A percentile compares a stretch with the other conserved stretches of the same genome.
phyloP scores from a whole-genome alignment of 2,329 filamentous ascomycete species.

The Aureobasidium vineae region DNA sequence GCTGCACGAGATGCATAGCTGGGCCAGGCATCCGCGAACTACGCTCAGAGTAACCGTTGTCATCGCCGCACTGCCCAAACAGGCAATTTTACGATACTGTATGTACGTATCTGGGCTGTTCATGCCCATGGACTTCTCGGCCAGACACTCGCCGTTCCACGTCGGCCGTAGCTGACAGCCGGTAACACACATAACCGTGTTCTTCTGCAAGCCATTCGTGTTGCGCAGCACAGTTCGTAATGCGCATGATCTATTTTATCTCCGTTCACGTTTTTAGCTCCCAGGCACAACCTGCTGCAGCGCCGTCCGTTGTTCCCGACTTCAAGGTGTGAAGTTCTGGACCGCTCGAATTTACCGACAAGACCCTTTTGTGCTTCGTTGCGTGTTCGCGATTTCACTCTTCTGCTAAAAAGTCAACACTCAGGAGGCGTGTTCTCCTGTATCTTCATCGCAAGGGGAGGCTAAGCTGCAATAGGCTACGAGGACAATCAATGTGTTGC shows the following conservation, averaged over 20 bases:
- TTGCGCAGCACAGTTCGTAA: not conserved
- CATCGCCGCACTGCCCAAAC: not conserved
- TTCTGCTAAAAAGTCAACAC: not conserved
- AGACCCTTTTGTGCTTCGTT: not conserved
- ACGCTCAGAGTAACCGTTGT: not conserved
- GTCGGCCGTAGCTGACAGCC: not conserved
- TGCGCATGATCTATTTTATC: not conserved
- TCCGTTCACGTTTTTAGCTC: not conserved
- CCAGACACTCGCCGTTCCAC: not conserved
- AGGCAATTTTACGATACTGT: not conserved
- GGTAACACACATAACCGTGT: not conserved
- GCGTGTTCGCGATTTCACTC: not conserved
- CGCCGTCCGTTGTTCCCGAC: not conserved
- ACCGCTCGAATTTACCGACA: not conserved
- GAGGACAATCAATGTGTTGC: not conserved
- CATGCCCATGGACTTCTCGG: not conserved
- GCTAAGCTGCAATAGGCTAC: not conserved
- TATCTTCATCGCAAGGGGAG: not conserved
- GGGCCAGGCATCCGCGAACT: not conserved
- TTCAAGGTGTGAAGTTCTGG: not conserved
- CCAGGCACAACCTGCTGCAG: not conserved
- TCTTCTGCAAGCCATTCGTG: constrained; percentile 6
- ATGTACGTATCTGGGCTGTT: not conserved
- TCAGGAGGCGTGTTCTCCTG: not conserved
- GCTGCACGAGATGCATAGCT: not conserved